phyloP scores from a whole-genome alignment of 108 stramenopile genomes.

The Epithemia pelagica region DNA sequence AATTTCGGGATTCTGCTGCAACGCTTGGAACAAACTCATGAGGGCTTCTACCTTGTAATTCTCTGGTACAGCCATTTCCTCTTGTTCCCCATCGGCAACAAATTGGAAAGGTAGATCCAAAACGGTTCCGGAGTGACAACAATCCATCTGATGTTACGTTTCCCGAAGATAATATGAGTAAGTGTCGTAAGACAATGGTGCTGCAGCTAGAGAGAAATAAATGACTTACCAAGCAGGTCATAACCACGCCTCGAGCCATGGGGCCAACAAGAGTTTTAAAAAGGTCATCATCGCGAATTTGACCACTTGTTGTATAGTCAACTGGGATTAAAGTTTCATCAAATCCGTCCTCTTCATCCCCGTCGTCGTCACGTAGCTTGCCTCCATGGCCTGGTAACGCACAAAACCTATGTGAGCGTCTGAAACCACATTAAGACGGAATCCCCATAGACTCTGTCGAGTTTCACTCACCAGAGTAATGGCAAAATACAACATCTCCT shows the following conservation, averaged over 20 bases:
- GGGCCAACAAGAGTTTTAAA: slow-evolving; percentile 58
- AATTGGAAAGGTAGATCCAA: slow-evolving; percentile 72
- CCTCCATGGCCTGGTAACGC: slow-evolving; percentile 56
- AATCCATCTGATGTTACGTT: slow-evolving; percentile 41
- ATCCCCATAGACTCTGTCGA: background rate
- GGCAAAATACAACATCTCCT: slow-evolving; percentile 57
- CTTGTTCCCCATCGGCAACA: slow-evolving; percentile 42
- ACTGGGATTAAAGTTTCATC: slow-evolving; percentile 85
- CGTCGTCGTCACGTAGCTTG: slow-evolving; percentile 51
- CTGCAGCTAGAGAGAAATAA: background rate
- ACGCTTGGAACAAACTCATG: slow-evolving; percentile 11
- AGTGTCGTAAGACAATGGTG: slow-evolving; percentile 25
- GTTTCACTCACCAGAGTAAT: slow-evolving; percentile 53
- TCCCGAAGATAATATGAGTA: background rate
- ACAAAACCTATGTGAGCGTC: too few relatives aligned
- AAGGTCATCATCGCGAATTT: slow-evolving; percentile 76
- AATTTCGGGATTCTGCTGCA: background rate
- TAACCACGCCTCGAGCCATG: slow-evolving; percentile 33
- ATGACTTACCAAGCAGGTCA: background rate
- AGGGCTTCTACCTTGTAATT: slow-evolving; percentile 28
- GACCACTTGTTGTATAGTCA: slow-evolving; percentile 59
- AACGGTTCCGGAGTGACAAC: slow-evolving; percentile 88
- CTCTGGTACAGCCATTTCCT: slow-evolving; percentile 41
- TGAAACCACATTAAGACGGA: too few relatives aligned
- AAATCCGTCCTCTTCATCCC: slow-evolving; percentile 42